These are phyloP conservation scores for Calocera cornea DNA, from an alignment of 768 basidiomycete species.

Conservation along the genomic window DNA sequence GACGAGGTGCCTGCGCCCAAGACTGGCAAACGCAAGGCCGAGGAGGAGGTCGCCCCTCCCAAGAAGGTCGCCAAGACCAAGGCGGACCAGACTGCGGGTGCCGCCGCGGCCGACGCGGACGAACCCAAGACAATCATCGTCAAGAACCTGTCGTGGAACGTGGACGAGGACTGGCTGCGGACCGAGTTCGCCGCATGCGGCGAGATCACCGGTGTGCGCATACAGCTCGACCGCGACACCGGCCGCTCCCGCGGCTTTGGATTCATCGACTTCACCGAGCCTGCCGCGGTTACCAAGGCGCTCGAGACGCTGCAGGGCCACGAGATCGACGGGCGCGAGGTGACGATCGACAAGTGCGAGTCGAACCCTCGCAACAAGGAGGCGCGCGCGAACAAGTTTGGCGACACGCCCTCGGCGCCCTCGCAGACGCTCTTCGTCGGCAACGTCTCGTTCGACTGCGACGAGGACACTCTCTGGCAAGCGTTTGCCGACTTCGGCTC, in stretches of 20 bases:
- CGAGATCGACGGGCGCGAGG: conserved; percentile 82
- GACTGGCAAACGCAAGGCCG: conserved; percentile 71
- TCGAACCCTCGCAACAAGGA: conserved; percentile 43
- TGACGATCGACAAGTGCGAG: conserved; percentile 57
- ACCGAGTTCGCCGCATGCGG: conserved; percentile 83
- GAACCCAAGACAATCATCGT: conserved; percentile 71
- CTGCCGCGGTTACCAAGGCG: conserved; percentile 45
- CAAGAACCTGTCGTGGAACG: conserved; percentile 87
- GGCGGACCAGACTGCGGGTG: conserved; percentile 37
- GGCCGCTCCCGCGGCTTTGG: conserved; percentile 31
- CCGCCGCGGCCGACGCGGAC: conserved; percentile 29
- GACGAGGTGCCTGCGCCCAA: conserved; percentile 42
- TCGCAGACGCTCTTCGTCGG: conserved; percentile 78
- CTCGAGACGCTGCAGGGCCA: conserved; percentile 57
- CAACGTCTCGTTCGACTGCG: conserved; percentile 67
- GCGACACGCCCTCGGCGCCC: conserved; percentile 53
- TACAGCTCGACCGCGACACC: conserved; percentile 40
- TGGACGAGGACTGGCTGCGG: conserved; percentile 89
- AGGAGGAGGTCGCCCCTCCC: conserved; percentile 41
- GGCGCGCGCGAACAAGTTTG: conserved; percentile 62
- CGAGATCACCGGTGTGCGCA: conserved; percentile 77
- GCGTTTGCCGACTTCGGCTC: conserved; percentile 77
- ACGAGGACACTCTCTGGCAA: conserved; percentile 79
- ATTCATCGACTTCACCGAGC: conserved; percentile 29
- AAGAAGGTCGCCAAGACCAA: conserved; percentile 74